Base-by-base conservation (phyloP, 176 grass and related monocot species). In the Carex cristatella region DNA sequence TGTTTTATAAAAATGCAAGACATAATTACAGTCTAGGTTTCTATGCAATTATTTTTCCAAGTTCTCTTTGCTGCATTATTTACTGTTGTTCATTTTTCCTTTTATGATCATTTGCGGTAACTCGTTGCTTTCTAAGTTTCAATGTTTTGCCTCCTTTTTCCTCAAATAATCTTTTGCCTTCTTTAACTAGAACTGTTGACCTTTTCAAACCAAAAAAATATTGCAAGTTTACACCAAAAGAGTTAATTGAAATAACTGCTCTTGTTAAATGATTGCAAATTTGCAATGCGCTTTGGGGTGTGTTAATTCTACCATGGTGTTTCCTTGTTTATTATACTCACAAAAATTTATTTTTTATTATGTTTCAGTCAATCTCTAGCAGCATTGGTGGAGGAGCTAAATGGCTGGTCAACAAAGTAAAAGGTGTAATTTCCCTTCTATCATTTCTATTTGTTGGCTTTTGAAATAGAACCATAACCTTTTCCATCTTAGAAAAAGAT, bases 331-430 rank as follows among this genome's bases (percentile, higher is more conserved):
- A 53, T 83, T 31, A 10, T 70, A 38, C 57, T 94, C 84, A 92
- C 72, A 79, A 71, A 58, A 35, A 10, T 80, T 23, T 85, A 16
- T 90, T 69, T 90, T 30, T n/a, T 77, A 77, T 16, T 19, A 83
- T 38, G 69, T 85, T 54, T 74, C 89, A 97, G 94, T 97, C 94
- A 6, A 88, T 97, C 83, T 94, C 94, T 68, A 91, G 40, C 84
- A 97, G 90, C 88, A 93, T 99, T 48, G 93, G 92, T 71, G 91
- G 79, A 46, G 89, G 93, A 82, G 90, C 96, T 84, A 99, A 99
- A 95, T 99, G 96, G 96, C 84, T 99, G 86, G 91, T 99, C 61
- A 99, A 99, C 78, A 99, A 99, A 80, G 85, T 99, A 72, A 99
- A 99, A 99, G 96, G 96, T 95, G 84, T 51, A 62, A 23, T 23